phyloP scores from a whole-genome alignment of 441 rosid species.

The Daphne laureola region DNA sequence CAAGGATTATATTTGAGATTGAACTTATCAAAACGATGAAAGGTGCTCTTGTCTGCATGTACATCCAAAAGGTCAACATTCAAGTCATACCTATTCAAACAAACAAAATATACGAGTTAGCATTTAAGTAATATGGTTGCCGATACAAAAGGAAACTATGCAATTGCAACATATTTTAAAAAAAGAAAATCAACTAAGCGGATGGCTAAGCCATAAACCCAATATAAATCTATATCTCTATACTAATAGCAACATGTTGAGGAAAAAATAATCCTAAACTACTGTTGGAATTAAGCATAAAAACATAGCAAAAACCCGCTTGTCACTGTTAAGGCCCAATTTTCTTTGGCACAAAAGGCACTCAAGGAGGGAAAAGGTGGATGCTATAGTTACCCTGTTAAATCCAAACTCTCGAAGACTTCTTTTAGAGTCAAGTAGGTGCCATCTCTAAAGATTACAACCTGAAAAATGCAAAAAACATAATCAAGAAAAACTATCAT shows the following conservation, averaged over 20 bases:
- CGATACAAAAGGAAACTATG: conserved; percentile 1
- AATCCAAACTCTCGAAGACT: conserved; percentile 94
- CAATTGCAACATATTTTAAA: conserved; percentile 8
- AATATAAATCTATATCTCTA: no score
- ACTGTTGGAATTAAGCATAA: no score
- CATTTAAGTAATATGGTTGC: no score
- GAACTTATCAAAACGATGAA: conserved; percentile 99
- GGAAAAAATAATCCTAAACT: background rate
- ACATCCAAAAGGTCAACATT: conserved; percentile 98
- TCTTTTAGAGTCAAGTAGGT: conserved; percentile 93
- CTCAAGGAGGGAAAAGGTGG: background rate
- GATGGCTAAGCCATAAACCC: no score
- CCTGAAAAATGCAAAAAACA: conserved; percentile 36
- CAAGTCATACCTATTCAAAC: conserved; percentile 68
- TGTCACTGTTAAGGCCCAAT: no score
- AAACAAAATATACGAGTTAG: conserved; percentile 5
- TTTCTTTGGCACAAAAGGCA: no score
- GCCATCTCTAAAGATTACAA: conserved; percentile 96
- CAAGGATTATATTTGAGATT: conserved; percentile 99
- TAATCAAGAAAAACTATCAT: conserved; percentile 1
- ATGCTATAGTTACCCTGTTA: conserved; percentile 59
- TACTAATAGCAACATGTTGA: background rate
- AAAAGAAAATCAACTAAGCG: background rate
- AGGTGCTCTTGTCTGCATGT: conserved; percentile 99
- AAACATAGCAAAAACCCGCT: no score